Conservation (phyloP, 352 stramenopile species). For the Pythium scleroteichum region DNA sequence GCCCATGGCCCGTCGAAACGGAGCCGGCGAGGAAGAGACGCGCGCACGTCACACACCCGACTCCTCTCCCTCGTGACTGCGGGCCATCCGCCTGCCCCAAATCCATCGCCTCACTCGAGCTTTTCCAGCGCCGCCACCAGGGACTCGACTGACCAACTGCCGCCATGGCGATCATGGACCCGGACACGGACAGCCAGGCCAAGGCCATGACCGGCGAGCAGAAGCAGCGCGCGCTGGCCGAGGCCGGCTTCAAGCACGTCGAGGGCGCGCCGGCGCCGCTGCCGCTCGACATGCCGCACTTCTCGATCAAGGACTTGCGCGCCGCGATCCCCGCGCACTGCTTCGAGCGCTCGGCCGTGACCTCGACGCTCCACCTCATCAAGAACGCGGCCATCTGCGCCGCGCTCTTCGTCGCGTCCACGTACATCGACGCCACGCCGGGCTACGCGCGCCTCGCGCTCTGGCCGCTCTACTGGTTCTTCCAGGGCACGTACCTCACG, state of each 20-base stretch:
- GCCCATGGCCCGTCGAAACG: constrained; percentile 5
- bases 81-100: not conserved
- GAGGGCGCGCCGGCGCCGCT: constrained; percentile 74
- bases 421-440: constrained; percentile 62
- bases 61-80: not conserved
- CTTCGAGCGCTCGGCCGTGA: constrained; percentile 94
- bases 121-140: constrained; percentile 14
- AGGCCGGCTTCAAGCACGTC: constrained; percentile 71
- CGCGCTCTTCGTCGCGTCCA: constrained; percentile 88
- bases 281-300: constrained; percentile 79
- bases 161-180: constrained; percentile 70
- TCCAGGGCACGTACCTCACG: constrained; percentile 96
- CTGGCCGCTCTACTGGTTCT: constrained; percentile 97
- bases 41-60: constrained; percentile 16
- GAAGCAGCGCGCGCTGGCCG: constrained; percentile 53
- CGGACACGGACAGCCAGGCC: constrained; percentile 43
- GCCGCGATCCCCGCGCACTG: constrained; percentile 93
- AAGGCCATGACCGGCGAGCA: constrained; percentile 33
- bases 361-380: constrained; percentile 91
- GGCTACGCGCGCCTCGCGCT: constrained; percentile 56
- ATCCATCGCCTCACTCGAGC: constrained; percentile 9
- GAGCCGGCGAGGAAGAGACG: not conserved
- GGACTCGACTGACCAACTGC: not conserved
- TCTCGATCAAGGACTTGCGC: constrained; percentile 90
- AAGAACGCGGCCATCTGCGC: constrained; percentile 91